These are phyloP conservation scores for Chrysanthemum lavandulifolium DNA, from an alignment of 129 eudicot genomes.

Conservation along the genomic window DNA sequence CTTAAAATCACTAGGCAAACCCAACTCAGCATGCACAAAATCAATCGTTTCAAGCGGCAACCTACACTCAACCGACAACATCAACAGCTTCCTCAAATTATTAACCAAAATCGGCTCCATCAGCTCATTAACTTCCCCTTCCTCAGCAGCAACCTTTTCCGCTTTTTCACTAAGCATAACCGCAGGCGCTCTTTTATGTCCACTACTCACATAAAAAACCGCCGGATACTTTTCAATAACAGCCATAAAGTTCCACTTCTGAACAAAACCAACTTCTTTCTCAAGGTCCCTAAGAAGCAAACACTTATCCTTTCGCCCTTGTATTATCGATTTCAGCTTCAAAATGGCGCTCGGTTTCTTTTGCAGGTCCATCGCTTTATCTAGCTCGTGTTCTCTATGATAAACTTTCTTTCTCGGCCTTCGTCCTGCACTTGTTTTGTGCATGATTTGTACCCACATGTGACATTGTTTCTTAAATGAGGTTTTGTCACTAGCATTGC, in stretches of 20 bases:
- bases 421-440: slow-evolving; percentile 65
- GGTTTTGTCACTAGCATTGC: slow-evolving; percentile 5
- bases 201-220: slow-evolving; percentile 63
- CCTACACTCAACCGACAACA: slow-evolving; percentile 87
- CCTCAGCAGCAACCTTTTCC: slow-evolving; percentile 55
- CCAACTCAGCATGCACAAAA: slow-evolving; percentile 58
- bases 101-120: slow-evolving; percentile 91
- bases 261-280: slow-evolving; percentile 83
- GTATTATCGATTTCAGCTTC: slow-evolving; percentile 61
- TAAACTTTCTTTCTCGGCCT: slow-evolving; percentile 81
- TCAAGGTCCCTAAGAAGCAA: slow-evolving; percentile 88
- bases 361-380: slow-evolving; percentile 75
- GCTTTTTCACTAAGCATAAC: slow-evolving; percentile 63
- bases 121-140: slow-evolving; percentile 46
- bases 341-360: slow-evolving; percentile 67
- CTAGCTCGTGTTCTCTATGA: slow-evolving; percentile 75
- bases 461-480: slow-evolving; percentile 26
- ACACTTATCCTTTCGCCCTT: slow-evolving; percentile 55
- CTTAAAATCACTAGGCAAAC: slow-evolving; percentile 69
- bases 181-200: slow-evolving; percentile 52
- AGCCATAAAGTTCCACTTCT: slow-evolving; percentile 85
- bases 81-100: slow-evolving; percentile 71
- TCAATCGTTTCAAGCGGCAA: slow-evolving; percentile 69
- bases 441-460: slow-evolving; percentile 61
- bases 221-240: slow-evolving; percentile 73